These are phyloP conservation scores for Exsudoporus frostii DNA, from an alignment of 768 basidiomycete genomes.

Conservation along the genomic window DNA sequence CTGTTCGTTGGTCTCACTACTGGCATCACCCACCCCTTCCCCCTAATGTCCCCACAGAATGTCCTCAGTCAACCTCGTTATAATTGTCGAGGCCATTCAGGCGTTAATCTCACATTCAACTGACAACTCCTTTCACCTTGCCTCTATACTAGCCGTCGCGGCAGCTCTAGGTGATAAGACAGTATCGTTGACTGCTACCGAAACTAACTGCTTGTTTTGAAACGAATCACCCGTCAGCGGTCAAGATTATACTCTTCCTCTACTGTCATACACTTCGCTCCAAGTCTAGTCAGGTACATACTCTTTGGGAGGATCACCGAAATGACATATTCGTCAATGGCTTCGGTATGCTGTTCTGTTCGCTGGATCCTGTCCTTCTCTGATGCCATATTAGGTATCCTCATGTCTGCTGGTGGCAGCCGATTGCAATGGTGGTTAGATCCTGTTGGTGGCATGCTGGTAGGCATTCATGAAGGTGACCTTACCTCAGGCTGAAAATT, in stretches of 20 bases:
- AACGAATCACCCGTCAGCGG: conserved; percentile 42
- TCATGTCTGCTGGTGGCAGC: conserved; percentile 82
- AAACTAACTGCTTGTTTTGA: not conserved
- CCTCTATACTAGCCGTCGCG: conserved; percentile 79
- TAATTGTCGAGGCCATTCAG: conserved; percentile 84
- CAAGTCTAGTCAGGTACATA: conserved; percentile 85
- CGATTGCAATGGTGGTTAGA: conserved; percentile 83
- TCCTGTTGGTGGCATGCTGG: conserved; percentile 73
- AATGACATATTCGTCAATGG: conserved; percentile 88
- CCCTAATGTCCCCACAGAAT: conserved; percentile 50
- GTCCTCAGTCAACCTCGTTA: conserved; percentile 87
- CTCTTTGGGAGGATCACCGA: conserved; percentile 97
- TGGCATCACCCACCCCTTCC: not conserved
- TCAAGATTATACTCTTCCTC: conserved; percentile 83
- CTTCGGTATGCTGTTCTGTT: conserved; percentile 47
- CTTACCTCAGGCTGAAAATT: not conserved
- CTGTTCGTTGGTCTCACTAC: conserved; percentile 32
- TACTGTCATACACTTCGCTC: conserved; percentile 80
- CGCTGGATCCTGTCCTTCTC: not conserved
- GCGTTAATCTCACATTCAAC: conserved; percentile 62
- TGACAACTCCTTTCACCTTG: conserved; percentile 64
- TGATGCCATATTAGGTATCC: conserved; percentile 50
- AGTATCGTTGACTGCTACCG: not conserved
- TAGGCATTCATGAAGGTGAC: conserved; percentile 34
- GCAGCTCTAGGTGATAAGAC: conserved; percentile 61